Evolutionary conservation across 768 basidiomycete species (phyloP).

Genomic region (Crepidotus variabilis): DNA sequence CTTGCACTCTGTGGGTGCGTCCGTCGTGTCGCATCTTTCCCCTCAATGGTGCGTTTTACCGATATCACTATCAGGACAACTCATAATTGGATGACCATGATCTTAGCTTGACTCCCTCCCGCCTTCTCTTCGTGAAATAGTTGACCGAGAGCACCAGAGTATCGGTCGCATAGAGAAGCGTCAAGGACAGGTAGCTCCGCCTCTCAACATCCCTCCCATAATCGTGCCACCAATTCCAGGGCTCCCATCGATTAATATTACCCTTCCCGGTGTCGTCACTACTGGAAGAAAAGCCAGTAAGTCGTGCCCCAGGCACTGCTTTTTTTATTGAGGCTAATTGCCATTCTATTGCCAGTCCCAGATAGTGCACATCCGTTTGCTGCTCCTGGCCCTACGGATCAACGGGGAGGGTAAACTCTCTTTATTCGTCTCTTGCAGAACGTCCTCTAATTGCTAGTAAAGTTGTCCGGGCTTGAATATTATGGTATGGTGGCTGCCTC

Average conservation of each 20-base stretch:
- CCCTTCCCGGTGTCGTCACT: not conserved
- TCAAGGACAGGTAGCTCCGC: too few species aligned
- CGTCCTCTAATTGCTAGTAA: not conserved
- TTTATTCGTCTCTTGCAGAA: not conserved
- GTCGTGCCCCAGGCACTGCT: not conserved
- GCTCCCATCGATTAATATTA: not conserved
- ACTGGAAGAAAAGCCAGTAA: not conserved
- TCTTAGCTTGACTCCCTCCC: too few species aligned
- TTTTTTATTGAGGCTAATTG: not conserved
- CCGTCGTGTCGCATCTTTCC: too few species aligned
- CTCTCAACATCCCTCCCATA: not conserved
- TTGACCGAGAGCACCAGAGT: too few species aligned
- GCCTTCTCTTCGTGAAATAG: too few species aligned
- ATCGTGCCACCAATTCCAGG: not conserved
- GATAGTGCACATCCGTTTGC: not conserved
- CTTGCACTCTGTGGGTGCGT: too few species aligned
- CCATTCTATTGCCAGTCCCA: not conserved
- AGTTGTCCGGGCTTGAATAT: not conserved
- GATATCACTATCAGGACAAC: too few species aligned
- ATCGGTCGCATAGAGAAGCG: too few species aligned
- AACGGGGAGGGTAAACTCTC: not conserved
- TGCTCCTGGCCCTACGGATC: not conserved
- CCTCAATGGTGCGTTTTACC: too few species aligned
- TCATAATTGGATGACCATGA: too few species aligned
- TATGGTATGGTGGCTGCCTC: not conserved